Percentiles rank a stretch among this genome's conserved stretches.
These are phyloP conservation scores for Rhizopogon sp. DNA, from an alignment of 768 basidiomycete species.

Conservation along the genomic window DNA sequence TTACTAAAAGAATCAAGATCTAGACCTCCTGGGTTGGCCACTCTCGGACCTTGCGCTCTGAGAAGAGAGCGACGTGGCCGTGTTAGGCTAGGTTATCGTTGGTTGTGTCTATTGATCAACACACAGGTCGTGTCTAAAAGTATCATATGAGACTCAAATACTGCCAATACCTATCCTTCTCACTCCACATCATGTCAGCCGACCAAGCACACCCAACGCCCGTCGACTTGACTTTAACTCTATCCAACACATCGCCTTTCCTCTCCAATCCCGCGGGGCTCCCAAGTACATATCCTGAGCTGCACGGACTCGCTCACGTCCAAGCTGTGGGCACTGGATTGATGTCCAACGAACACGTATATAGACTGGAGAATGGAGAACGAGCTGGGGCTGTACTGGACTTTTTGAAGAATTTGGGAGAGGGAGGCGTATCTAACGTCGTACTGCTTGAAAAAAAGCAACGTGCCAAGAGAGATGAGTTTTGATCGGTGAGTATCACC, in stretches of 20 bases:
- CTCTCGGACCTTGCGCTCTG: no score
- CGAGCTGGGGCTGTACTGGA: neutral
- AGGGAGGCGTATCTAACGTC: neutral
- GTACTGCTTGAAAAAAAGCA: neutral
- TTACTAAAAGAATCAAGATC: no score
- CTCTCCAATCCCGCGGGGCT: neutral
- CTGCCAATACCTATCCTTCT: neutral
- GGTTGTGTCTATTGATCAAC: no score
- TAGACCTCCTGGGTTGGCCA: no score
- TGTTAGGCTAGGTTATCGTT: no score
- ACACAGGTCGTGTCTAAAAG: no score
- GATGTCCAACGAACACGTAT: conserved; percentile 1
- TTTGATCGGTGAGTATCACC: neutral
- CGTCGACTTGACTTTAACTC: neutral
- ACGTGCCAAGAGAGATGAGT: neutral
- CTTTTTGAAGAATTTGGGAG: neutral
- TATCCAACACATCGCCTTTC: neutral
- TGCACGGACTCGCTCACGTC: neutral
- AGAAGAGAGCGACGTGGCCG: no score
- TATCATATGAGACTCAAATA: no score
- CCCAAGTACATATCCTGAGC: neutral
- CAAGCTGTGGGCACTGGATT: neutral
- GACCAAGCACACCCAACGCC: neutral
- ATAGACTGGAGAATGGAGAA: neutral
- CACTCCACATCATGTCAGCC: neutral